Evolutionary conservation across 768 basidiomycete genomes (phyloP).

Genomic region (Termitomyces sp.): DNA sequence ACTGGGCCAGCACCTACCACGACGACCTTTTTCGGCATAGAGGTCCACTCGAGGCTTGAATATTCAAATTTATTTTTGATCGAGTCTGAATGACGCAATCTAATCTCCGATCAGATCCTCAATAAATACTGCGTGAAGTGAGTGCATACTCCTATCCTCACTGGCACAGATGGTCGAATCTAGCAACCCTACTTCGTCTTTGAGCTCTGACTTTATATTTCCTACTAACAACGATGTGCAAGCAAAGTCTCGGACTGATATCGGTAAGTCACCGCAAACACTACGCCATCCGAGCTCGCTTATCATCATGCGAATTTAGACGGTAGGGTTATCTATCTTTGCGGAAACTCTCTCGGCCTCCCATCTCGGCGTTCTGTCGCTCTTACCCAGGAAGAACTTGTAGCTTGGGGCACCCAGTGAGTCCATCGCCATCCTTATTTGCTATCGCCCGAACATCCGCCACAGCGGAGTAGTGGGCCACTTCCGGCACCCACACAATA

Average conservation of each 20-base stretch:
- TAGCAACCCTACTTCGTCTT: slow-evolving; percentile 22
- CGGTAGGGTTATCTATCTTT: slow-evolving; percentile 72
- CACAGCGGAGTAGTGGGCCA: slow-evolving; percentile 83
- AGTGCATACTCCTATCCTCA: neutral
- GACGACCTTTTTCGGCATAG: slow-evolving; percentile 40
- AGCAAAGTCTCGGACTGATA: slow-evolving; percentile 30
- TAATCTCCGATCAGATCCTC: slow-evolving; percentile 13
- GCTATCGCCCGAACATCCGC: slow-evolving; percentile 10
- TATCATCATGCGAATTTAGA: slow-evolving; percentile 29
- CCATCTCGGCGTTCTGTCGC: slow-evolving; percentile 67
- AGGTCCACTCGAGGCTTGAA: neutral
- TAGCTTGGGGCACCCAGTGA: slow-evolving; percentile 75
- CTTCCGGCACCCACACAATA: slow-evolving; percentile 78
- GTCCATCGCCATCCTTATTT: slow-evolving; percentile 14
- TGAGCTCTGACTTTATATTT: slow-evolving; percentile 49
- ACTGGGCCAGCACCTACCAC: slow-evolving; percentile 91
- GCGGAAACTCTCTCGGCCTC: slow-evolving; percentile 92
- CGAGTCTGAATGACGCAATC: slow-evolving; percentile 1
- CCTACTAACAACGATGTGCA: slow-evolving; percentile 50
- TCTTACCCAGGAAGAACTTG: slow-evolving; percentile 77
- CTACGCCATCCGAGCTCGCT: neutral
- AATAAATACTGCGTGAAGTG: neutral
- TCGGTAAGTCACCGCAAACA: slow-evolving; percentile 25
- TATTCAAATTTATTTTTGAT: neutral
- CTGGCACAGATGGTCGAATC: slow-evolving; percentile 3